Evolutionary conservation across 208 protist genomes (phyloP).

Genomic region (Herpetomonas tarakana): DNA sequence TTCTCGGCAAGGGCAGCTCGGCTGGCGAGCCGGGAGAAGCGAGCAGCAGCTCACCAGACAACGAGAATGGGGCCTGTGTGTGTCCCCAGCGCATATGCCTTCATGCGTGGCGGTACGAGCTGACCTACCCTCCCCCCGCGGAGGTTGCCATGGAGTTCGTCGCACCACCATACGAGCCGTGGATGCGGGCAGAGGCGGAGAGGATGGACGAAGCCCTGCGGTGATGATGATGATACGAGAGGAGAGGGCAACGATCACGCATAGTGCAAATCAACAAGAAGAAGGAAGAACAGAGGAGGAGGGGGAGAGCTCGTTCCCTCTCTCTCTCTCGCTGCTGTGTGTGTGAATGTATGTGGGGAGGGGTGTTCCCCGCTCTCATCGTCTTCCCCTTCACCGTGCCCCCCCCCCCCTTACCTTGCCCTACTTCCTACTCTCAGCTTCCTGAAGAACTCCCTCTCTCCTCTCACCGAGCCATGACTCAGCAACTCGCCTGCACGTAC

Average conservation of each 20-base stretch:
- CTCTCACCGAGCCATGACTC: conserved; percentile 15
- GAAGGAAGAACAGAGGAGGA: neutral
- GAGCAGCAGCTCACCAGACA: neutral
- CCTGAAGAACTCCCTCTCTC: neutral
- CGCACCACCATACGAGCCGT: neutral
- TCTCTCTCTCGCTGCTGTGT: neutral
- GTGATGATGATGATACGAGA: neutral
- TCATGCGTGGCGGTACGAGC: conserved; percentile 62
- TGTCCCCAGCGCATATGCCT: conserved; percentile 60
- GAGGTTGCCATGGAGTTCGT: neutral
- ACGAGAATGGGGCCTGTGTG: conserved; percentile 20
- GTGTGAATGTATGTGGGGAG: neutral
- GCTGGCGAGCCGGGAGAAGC: neutral
- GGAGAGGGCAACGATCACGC: too few species aligned
- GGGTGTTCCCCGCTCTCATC: neutral
- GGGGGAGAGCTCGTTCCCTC: neutral
- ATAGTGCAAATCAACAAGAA: neutral
- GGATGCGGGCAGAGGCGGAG: neutral
- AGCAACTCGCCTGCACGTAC: conserved; percentile 94
- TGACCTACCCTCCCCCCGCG: conserved; percentile 13
- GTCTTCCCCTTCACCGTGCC: conserved; percentile 4
- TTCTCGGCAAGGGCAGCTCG: neutral
- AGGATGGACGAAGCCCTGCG: too few species aligned
- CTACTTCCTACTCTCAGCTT: conserved; percentile 9
- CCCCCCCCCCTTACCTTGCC: conserved; percentile 5